These are phyloP conservation scores for Leccinum variicolor DNA, from an alignment of 768 basidiomycete species.

Conservation along the genomic window DNA sequence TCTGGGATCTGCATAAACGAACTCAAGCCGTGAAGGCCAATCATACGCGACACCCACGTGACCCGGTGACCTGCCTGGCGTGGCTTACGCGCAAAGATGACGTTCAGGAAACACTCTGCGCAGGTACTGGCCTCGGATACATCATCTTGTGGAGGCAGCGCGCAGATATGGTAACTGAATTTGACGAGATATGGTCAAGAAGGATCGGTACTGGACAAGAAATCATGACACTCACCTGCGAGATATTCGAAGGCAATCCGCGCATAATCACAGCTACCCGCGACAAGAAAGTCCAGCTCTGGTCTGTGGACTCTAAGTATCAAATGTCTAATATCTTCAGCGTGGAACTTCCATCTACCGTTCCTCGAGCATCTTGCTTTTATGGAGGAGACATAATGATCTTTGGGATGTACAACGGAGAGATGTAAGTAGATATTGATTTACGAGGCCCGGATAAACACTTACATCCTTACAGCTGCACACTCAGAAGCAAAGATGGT, in stretches of 20 bases:
- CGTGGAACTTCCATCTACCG: not conserved
- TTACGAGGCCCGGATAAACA: not conserved
- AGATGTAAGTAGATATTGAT: not conserved
- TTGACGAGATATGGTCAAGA: not conserved
- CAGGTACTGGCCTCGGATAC: not conserved
- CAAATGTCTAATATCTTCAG: not conserved
- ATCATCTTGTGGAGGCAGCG: not conserved
- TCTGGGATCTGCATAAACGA: not conserved
- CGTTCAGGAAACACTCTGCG: not conserved
- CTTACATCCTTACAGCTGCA: not conserved
- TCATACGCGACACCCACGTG: not conserved
- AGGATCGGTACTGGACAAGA: not conserved
- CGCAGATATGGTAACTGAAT: not conserved
- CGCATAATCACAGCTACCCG: not conserved
- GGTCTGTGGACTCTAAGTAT: not conserved
- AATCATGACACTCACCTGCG: not conserved
- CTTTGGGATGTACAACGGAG: not conserved
- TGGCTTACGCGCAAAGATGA: not conserved
- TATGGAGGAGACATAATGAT: not conserved
- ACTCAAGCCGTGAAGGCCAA: not conserved
- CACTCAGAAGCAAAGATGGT: not conserved
- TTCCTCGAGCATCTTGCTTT: not conserved
- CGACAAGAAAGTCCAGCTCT: not conserved
- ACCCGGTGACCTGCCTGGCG: not conserved
- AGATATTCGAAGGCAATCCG: not conserved